Evolutionary conservation across 169 alveolate species (phyloP), one percentile per base, ranked within the genome.

Genomic region (Eimeria brunetti): DNA sequence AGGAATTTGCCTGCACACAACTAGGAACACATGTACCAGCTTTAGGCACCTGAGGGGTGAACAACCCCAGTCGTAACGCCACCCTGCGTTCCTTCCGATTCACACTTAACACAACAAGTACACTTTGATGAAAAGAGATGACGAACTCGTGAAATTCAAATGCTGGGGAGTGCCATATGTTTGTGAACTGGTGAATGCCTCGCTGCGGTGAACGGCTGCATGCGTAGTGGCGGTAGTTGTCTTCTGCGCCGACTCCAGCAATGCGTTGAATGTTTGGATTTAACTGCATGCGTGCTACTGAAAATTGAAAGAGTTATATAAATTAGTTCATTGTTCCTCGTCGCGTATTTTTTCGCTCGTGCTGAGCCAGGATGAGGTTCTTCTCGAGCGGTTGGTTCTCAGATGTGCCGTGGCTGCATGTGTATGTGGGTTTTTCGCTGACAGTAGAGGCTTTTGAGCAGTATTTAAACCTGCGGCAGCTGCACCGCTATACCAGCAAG

Each of bases 371-470:
- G 51, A 85, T 85, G 91, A 18, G 80, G 78, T 58, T 85, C 91
- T 85, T 85, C 80, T 85, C 91, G 58, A 14, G 80, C 49, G 49
- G 80, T 60, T 92, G 92, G 92, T 92, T 92, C 76, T 46, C 76
- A 38, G 80, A 81, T 30, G 95, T 92, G 92, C 95, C 95, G 16
- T 92, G 95, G 95, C 92, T 92, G 71, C 95, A 81, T 49, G 91
- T 92, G 75, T 92, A 92, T 24, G 86, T 92, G 49, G 95, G 91
- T n/a, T 80, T 92, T 69, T 92, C 95, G 3, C 88, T 81, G 30
- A 58, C 92, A 24, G 78, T 92, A 30, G 95, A 80, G 78, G 78
- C 78, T 41, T 94, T 95, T 44, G 97, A 95, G 89, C 96, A 91
- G 75, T 91, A 95, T 75, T 83, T 95, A 84, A 85, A 84, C 64